These are phyloP conservation scores for Xylariaceae sp. DNA, from an alignment of 2,329 filamentous ascomycete genomes.

Conservation along the genomic window DNA sequence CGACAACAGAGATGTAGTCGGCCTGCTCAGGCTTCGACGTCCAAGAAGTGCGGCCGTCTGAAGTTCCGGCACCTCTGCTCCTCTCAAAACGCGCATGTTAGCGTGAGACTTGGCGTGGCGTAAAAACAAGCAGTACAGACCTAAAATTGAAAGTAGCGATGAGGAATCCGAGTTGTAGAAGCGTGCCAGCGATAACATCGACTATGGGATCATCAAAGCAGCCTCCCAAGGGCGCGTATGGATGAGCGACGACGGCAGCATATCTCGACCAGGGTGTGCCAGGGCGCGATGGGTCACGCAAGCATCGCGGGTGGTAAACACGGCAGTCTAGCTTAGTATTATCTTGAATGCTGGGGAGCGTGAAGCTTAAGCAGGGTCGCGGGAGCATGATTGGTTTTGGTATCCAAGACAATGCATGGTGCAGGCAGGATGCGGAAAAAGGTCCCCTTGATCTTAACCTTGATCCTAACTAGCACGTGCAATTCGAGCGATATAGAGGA, in stretches of 20 bases:
- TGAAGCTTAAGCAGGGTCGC: slow-evolving; percentile 69
- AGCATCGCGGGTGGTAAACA: slow-evolving; percentile 73
- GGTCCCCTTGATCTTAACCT: too few species aligned
- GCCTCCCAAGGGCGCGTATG: slow-evolving; percentile 88
- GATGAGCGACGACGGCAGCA: slow-evolving; percentile 75
- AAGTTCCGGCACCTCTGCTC: slow-evolving; percentile 75
- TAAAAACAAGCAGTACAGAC: slow-evolving; percentile 41
- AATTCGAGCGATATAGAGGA: neutral
- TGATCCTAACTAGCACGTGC: neutral
- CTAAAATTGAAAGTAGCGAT: slow-evolving; percentile 93
- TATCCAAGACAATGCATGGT: slow-evolving; percentile 23
- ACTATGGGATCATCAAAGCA: slow-evolving; percentile 84
- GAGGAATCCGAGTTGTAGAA: slow-evolving; percentile 74
- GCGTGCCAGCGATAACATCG: slow-evolving; percentile 64
- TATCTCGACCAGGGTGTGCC: slow-evolving; percentile 53
- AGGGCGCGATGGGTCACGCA: slow-evolving; percentile 41
- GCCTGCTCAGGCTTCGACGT: slow-evolving; percentile 78
- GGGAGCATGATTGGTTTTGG: slow-evolving; percentile 54
- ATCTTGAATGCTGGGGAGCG: slow-evolving; percentile 85
- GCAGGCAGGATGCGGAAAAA: neutral
- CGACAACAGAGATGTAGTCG: slow-evolving; percentile 85
- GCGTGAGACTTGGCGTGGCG: neutral
- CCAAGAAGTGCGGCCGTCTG: slow-evolving; percentile 85
- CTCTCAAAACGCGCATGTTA: slow-evolving; percentile 11
- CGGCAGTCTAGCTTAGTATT: slow-evolving; percentile 78